Base-by-base conservation (phyloP, 805 yeast species). In the Hanseniaspora vineae region DNA sequence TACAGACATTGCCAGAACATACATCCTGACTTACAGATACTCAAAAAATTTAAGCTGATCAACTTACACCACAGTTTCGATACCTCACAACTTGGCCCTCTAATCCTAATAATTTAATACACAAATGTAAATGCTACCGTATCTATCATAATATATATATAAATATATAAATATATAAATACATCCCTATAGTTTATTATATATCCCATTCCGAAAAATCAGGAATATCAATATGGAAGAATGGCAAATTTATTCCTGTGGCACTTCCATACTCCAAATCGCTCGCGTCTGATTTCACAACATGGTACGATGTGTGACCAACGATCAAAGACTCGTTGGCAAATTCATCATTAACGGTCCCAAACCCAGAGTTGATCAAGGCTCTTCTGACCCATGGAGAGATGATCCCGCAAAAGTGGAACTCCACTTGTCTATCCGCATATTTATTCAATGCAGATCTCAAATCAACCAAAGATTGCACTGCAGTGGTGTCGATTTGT, bases 381-480 rank as follows among this genome's bases (percentile, higher is more conserved):
- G 82, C 83, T 58, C 90, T 75, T 58, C 84, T 78, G 47, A 84
- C 76, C 97, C 97, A 89, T 10, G 90, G 89, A 49, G 84, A 80
- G 42, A 84, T 66, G 32, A 89, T 77, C 23, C 96, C 95, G 11
- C 84, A 77, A 62, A 89, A 88, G 65, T 89, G 97, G 67, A 81
- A 80, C 65, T 89, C 96, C 49, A 87, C 89, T 54, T 83, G 87
- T 49, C 82, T 70, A 59, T 85, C 89, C 15, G 92, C 82, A 58
- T 84, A 85, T 49, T 69, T 73, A 64, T 80, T 78, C 44, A 87
- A 64, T 14, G 87, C 79, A 55, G 80, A 81, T 54, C 83, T 73
- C 56, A 85, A 69, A 61, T 89, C 97, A 45, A 80, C 77, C 49
- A 89, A 69, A 2, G 81, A 71, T 65, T 86, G 95, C 35, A 87